Conservation (phyloP, 2,329 filamentous ascomycete species). For the Exophiala aquamarina region DNA sequence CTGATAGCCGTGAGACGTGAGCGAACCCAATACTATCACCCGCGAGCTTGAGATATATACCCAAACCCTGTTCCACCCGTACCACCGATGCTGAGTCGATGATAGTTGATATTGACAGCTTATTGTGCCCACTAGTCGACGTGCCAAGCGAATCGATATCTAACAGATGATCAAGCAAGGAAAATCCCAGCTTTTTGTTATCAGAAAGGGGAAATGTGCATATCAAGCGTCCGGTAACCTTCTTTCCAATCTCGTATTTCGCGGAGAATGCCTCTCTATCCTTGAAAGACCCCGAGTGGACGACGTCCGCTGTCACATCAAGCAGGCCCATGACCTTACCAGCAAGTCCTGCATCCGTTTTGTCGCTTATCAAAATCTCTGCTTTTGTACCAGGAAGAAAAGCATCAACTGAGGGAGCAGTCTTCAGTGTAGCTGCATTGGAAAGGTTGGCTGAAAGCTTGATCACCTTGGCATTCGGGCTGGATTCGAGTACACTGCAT, state of each 20-base stretch:
- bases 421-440: slow-evolving; percentile 56
- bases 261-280: slow-evolving; percentile 64
- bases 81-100: slow-evolving; percentile 76
- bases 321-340: slow-evolving; percentile 92
- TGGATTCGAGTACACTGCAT: slow-evolving; percentile 74
- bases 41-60: slow-evolving; percentile 75
- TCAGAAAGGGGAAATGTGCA: slow-evolving; percentile 81
- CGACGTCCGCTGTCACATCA: slow-evolving; percentile 83
- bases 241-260: slow-evolving; percentile 78
- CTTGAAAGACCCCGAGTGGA: slow-evolving; percentile 79
- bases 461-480: slow-evolving; percentile 75
- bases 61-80: slow-evolving; percentile 76
- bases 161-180: slow-evolving; percentile 79
- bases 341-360: slow-evolving; percentile 70
- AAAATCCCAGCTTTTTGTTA: slow-evolving; percentile 81
- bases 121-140: slow-evolving; percentile 46
- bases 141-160: slow-evolving; percentile 51
- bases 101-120: slow-evolving; percentile 67
- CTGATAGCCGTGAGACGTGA: slow-evolving; percentile 89
- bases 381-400: slow-evolving; percentile 91
- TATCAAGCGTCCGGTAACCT: slow-evolving; percentile 81
- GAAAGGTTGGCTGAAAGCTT: slow-evolving; percentile 74
- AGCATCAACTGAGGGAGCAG: slow-evolving; percentile 82
- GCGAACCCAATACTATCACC: slow-evolving; percentile 76
- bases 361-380: slow-evolving; percentile 78